Percentiles rank a stretch among this genome's conserved stretches.
Evolutionary conservation across 2,329 filamentous ascomycete species (phyloP).

Genomic region (Penicillium frequentans): DNA sequence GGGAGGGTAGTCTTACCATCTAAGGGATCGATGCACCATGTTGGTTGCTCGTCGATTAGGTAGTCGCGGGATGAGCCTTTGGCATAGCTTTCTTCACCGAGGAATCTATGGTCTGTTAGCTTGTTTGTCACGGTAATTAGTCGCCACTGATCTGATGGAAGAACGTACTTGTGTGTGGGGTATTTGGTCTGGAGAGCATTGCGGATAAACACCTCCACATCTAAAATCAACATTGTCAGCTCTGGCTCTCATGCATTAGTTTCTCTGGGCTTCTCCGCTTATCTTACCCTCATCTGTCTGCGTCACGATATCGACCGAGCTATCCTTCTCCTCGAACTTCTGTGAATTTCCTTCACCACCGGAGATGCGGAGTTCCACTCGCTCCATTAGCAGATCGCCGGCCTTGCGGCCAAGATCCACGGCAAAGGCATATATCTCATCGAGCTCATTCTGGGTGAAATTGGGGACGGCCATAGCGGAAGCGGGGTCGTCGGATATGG

Average conservation of each 20-base stretch:
- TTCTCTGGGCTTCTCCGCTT: background rate
- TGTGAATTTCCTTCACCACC: constrained; percentile 38
- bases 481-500: background rate
- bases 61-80: constrained; percentile 67
- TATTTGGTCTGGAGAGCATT: constrained; percentile 59
- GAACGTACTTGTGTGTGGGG: constrained; percentile 63
- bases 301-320: constrained; percentile 74
- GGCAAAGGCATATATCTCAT: constrained; percentile 69
- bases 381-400: constrained; percentile 65
- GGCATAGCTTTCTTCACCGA: constrained; percentile 76
- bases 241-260: background rate
- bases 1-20: constrained; percentile 54
- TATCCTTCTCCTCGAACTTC: constrained; percentile 66
- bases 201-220: constrained; percentile 71
- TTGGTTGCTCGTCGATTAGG: constrained; percentile 63
- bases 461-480: constrained; percentile 21
- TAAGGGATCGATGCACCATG: constrained; percentile 75
- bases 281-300: constrained; percentile 68
- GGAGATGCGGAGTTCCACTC: constrained; percentile 57
- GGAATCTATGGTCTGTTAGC: constrained; percentile 54
- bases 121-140: background rate
- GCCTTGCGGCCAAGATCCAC: constrained; percentile 69
- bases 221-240: constrained; percentile 41
- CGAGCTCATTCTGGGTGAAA: constrained; percentile 50
- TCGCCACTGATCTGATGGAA: background rate